Evolutionary conservation across 768 basidiomycete species (phyloP), one percentile per base, ranked within the genome.

Genomic region (Phanerochaete sordida): DNA sequence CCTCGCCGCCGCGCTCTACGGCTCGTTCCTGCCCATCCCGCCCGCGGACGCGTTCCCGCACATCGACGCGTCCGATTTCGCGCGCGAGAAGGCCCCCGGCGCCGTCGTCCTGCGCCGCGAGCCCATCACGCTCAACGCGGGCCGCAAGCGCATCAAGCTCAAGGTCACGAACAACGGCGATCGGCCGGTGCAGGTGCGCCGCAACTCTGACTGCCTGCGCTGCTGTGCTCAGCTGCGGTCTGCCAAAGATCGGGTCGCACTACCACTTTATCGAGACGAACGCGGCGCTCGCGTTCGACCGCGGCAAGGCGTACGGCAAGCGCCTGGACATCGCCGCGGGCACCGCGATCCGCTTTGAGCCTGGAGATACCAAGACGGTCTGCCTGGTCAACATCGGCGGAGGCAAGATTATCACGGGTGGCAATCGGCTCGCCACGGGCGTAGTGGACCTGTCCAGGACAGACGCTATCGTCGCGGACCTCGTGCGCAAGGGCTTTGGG

Each of bases 191-290:
- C 95, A 98, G 79, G 92, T 90, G 60, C 56, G 72, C 39, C 39
- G 39, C 19, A 43, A 19, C 39, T 43, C 19, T 43, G 19, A 43
- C 19, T n/a, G n/a, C 39, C 4, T 6, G 19, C 4, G 39, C 11
- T 43, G 4, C 8, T 43, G 4, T 4, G 8, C 39, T 43, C 39
- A 43, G 8, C 39, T 27, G 58, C 48, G 49, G 26, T 30, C 57
- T 44, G 35, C n/a, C 58, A 35, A 60, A 95, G 89, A 83, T 97
- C 58, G 95, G 96, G 2, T 96, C 94, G 0, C 95, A 98, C 70
- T 98, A 95, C 73, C 92, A 89, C 62, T 97, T 99, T 73, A 80
- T 90, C 62, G 96, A 98, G 76, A 90, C 91, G 2, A 99, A 98
- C 75, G 73, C 83, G 3, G 76, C 80, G 0, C 81, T 98, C 9